A percentile compares a stretch with the other conserved stretches of the same genome.
Conservation (phyloP, 2,329 filamentous ascomycete genomes). For the Pleurostoma richardsiae region DNA sequence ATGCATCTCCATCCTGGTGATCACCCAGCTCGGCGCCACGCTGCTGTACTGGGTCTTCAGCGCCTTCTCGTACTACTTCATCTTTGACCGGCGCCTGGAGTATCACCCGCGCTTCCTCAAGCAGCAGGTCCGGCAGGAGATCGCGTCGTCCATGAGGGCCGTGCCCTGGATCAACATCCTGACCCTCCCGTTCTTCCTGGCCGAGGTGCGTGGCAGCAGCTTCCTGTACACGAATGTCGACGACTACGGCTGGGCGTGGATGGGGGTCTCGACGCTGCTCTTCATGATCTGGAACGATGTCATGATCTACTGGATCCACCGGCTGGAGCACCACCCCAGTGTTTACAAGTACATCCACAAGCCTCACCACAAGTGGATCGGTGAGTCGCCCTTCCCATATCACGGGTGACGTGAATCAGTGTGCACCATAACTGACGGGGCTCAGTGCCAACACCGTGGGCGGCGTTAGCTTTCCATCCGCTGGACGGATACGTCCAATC, state of each 20-base stretch:
- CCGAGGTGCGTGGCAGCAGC: constrained; percentile 40
- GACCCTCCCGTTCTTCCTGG: constrained; percentile 39
- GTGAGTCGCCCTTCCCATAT: constrained; percentile 18
- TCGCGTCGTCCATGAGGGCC: constrained; percentile 33
- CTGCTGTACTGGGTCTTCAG: constrained; percentile 59
- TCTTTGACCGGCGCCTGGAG: constrained; percentile 44
- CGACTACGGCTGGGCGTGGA: constrained; percentile 34
- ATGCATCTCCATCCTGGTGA: constrained; percentile 27
- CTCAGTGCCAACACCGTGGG: constrained; percentile 39
- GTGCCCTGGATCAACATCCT: constrained; percentile 38
- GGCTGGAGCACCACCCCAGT: constrained; percentile 37
- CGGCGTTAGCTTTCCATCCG: constrained; percentile 41
- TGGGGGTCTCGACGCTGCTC: constrained; percentile 28
- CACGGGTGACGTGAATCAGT: neutral
- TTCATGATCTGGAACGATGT: constrained; percentile 42
- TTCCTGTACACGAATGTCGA: constrained; percentile 30
- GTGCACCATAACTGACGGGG: neutral
- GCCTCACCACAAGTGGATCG: constrained; percentile 44
- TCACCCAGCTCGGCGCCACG: constrained; percentile 30
- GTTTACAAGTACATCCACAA: constrained; percentile 43
- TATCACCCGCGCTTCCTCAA: constrained; percentile 42
- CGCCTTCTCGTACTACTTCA: constrained; percentile 65
- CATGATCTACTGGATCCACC: constrained; percentile 42
- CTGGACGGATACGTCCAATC: constrained; percentile 40
- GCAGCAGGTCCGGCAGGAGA: constrained; percentile 40